Evolutionary conservation across 164 flowering plant genomes (phyloP), one percentile per base, ranked within the genome.

Genomic region (Dillenia suffruticosa): DNA sequence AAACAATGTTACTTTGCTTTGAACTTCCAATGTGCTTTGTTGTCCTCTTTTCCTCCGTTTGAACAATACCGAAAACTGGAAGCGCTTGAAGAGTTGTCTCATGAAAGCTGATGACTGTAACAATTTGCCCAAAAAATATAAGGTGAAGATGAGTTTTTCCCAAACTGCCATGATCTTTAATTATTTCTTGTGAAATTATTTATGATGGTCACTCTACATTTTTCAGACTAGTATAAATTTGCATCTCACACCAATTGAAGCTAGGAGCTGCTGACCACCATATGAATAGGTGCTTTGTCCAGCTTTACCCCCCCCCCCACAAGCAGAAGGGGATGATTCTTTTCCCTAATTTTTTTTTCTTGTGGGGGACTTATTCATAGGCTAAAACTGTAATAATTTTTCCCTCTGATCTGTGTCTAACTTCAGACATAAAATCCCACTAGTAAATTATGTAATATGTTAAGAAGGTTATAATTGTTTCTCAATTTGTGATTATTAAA

Each of bases 181-280:
- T 32, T 32, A 32, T 32, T 48, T 12, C n/a, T n/a, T 9, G 16
- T 57, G 57, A 12, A 22, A 16, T 40, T 19, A 26, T 24, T 19
- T 22, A 57, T 64, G 49, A 58, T 12, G 8, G 46, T 68, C 49
- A 3, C 40, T 24, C 19, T n/a, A 32, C 51, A 51, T 56, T 24
- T 14, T 75, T 70, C 84, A 93, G 98, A 81, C 78, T 56, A 85
- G 65, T 90, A 66, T 47, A 87, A 85, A 70, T 59, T 45, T 24
- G 97, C 94, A 54, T 68, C 72, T 93, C 57, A 84, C 83, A n/a
- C 96, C 98, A 1, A 81, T 93, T 51, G 96, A 93, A 73, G 89
- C 96, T 71, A 94, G 98, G 68, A 90, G 97, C 69, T 90, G 97
- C 65, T 71, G 89, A 56, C 97, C 98, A 44, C 97, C 98, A 62